Conservation (phyloP, 805 yeast genomes). For the Blastobotrys mokoenaii region DNA sequence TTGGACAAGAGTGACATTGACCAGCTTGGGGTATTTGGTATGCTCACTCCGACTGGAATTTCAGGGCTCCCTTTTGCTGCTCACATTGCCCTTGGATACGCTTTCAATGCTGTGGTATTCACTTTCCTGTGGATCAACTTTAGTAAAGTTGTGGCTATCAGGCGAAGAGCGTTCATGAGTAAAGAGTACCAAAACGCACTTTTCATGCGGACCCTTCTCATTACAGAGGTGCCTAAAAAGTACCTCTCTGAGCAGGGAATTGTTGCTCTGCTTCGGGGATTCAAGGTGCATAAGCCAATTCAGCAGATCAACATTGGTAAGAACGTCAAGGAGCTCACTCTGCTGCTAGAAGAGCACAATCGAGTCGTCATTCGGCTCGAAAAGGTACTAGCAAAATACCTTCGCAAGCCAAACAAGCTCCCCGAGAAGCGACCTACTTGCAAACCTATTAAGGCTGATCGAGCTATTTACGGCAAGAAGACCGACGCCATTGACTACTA, state of each 20-base stretch:
- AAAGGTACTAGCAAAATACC: slow-evolving; percentile 21
- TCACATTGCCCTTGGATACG: slow-evolving; percentile 30
- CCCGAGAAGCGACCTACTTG: slow-evolving; percentile 19
- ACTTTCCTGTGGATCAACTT: slow-evolving; percentile 24
- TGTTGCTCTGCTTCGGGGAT: slow-evolving; percentile 7
- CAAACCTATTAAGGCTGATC: slow-evolving; percentile 15
- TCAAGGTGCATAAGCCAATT: slow-evolving; percentile 7
- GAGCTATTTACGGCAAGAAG: slow-evolving; percentile 2
- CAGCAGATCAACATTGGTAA: slow-evolving; percentile 25
- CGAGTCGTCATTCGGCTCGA: slow-evolving; percentile 22
- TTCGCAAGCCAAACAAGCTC: slow-evolving; percentile 19
- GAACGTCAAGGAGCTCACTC: slow-evolving; percentile 21
- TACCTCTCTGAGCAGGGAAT: slow-evolving; percentile 23
- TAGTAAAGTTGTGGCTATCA: slow-evolving; percentile 19
- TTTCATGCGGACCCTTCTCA: slow-evolving; percentile 26
- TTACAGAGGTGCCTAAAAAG: slow-evolving; percentile 24
- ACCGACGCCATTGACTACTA: slow-evolving; percentile 26
- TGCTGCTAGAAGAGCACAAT: slow-evolving; percentile 20
- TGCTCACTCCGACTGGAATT: slow-evolving; percentile 31
- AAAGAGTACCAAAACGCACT: slow-evolving; percentile 19
- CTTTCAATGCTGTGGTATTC: slow-evolving; percentile 22
- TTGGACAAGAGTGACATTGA: neutral
- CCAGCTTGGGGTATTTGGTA: slow-evolving; percentile 27
- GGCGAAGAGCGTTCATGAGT: slow-evolving; percentile 18
- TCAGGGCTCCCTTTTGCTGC: slow-evolving; percentile 25